Conservation (phyloP, 1,139 yeast species). For the Meyerozyma smithsonii region DNA sequence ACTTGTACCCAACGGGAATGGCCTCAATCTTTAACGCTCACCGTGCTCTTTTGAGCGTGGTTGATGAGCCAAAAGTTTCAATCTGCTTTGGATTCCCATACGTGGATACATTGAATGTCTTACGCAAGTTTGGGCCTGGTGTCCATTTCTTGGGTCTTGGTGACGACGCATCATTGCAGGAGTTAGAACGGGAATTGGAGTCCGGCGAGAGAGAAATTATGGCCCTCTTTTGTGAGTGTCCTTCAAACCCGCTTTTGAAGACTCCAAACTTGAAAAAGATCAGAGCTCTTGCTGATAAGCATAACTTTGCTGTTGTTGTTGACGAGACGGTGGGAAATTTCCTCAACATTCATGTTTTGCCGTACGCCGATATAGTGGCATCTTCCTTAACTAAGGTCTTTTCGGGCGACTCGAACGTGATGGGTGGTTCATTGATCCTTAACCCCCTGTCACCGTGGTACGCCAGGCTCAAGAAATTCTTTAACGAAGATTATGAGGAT, state of each 20-base stretch:
- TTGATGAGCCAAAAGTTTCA: conserved; percentile 48
- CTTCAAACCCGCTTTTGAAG: conserved; percentile 83
- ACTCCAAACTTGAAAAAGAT: conserved; percentile 73
- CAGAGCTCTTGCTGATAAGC: conserved; percentile 61
- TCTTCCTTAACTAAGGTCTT: conserved; percentile 89
- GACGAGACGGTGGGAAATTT: conserved; percentile 95
- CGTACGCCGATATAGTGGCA: conserved; percentile 79
- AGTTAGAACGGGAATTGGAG: conserved; percentile 56
- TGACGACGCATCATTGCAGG: conserved; percentile 65
- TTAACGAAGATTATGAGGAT: conserved; percentile 62
- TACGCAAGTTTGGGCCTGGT: conserved; percentile 86
- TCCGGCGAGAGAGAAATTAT: conserved; percentile 60
- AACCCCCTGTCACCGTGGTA: conserved; percentile 64
- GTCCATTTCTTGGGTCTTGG: conserved; percentile 82
- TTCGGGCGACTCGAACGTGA: conserved; percentile 91
- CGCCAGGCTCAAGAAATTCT: conserved; percentile 44
- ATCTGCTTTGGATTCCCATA: conserved; percentile 95
- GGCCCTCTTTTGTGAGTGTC: conserved; percentile 85
- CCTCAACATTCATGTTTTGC: conserved; percentile 75
- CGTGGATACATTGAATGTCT: conserved; percentile 82
- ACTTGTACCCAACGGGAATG: conserved; percentile 88
- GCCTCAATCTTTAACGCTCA: conserved; percentile 85
- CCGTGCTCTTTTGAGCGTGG: conserved; percentile 47
- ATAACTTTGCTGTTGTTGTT: conserved; percentile 71
- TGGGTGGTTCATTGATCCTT: conserved; percentile 86